Conservation (phyloP, 306 rosid species). For the Prunus kanzakura region DNA sequence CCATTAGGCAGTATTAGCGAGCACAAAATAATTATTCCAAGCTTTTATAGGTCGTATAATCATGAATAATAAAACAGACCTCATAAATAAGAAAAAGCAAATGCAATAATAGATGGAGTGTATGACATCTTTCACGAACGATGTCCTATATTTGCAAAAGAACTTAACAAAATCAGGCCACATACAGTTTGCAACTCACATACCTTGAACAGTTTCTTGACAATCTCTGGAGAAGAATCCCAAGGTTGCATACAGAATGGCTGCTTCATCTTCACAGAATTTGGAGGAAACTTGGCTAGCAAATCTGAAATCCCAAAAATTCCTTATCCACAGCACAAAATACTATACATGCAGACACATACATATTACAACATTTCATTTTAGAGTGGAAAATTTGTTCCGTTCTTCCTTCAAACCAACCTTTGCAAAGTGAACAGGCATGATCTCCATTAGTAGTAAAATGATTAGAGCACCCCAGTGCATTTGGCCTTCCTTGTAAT, state of each 20-base stretch:
- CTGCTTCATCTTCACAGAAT: no score
- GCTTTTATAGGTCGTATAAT: no score
- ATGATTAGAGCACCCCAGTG: slow-evolving; percentile 52
- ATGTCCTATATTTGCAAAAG: neutral
- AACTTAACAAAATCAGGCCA: no score
- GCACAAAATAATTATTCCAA: no score
- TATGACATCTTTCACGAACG: no score
- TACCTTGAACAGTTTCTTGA: no score
- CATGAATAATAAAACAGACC: slow-evolving; percentile 25
- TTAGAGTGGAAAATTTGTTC: neutral
- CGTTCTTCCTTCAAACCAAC: slow-evolving; percentile 37
- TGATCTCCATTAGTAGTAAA: slow-evolving; percentile 40
- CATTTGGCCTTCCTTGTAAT: slow-evolving; percentile 49
- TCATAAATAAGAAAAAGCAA: slow-evolving; percentile 65
- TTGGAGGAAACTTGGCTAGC: no score
- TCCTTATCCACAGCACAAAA: slow-evolving; percentile 31
- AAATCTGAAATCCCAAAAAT: neutral
- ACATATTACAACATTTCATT: neutral
- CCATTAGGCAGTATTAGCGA: slow-evolving; percentile 21
- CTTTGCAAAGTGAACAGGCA: slow-evolving; percentile 80
- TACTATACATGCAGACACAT: neutral
- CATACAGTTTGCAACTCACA: no score
- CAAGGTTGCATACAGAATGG: no score
- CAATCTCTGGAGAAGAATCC: no score
- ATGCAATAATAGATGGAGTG: neutral